These are phyloP conservation scores for Echria macrotheca DNA, from an alignment of 495 filamentous ascomycete species.

Conservation along the genomic window DNA sequence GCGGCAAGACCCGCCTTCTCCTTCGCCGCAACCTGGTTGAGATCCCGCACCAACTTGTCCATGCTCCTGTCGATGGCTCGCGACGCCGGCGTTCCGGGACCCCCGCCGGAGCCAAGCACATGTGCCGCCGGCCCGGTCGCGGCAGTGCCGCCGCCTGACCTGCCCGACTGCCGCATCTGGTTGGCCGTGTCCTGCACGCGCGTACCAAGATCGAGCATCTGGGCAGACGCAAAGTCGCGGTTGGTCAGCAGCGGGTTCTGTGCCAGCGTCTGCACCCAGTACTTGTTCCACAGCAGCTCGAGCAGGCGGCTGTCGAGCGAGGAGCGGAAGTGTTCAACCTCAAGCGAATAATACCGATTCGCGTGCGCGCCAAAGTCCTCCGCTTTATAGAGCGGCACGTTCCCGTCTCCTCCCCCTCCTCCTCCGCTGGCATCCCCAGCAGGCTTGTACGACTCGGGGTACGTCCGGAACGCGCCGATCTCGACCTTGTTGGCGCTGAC, in stretches of 20 bases:
- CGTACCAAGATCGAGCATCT: conserved; percentile 79
- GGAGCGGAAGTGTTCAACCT: conserved; percentile 89
- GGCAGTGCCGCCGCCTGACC: too few relatives aligned
- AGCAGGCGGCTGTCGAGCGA: conserved; percentile 80
- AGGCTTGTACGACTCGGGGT: conserved; percentile 65
- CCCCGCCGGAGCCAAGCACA: conserved; percentile 2
- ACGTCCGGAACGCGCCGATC: conserved; percentile 94
- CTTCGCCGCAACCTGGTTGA: conserved; percentile 77
- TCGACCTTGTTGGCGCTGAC: conserved; percentile 94
- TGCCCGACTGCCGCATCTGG: conserved; percentile 35
- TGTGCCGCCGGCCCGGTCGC: too few relatives aligned
- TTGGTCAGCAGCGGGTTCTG: conserved; percentile 89
- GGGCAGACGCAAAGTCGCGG: conserved; percentile 85
- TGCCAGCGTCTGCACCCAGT: conserved; percentile 98
- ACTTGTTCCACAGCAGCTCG: conserved; percentile 95
- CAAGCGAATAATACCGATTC: conserved; percentile 81
- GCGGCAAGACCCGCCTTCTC: conserved; percentile 82
- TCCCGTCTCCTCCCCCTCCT: conserved; percentile 31
- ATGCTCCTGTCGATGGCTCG: conserved; percentile 53
- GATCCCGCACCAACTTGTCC: conserved; percentile 73
- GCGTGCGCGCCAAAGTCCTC: conserved; percentile 95
- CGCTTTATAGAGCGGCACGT: conserved; percentile 82
- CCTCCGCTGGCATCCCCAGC: conserved; percentile 11
- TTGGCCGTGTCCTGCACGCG: conserved; percentile 65
- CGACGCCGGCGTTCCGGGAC: not conserved